phyloP scores from a whole-genome alignment of 176 grass and related monocot species.

The Phoenix dactylifera region DNA sequence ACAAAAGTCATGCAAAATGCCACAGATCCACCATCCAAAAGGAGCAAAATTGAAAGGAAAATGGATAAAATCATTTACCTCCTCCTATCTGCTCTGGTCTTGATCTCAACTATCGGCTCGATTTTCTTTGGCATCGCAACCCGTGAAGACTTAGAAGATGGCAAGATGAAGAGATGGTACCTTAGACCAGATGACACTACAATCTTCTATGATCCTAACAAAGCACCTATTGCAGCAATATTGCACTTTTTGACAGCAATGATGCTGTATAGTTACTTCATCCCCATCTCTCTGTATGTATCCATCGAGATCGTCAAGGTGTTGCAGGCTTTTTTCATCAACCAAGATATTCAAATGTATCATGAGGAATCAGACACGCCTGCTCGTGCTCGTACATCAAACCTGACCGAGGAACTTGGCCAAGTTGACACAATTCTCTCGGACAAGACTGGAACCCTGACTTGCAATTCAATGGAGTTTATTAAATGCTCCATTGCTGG shows the following conservation, averaged over 20 bases:
- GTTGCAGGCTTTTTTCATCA: constrained; percentile 75
- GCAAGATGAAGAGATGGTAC: constrained; percentile 75
- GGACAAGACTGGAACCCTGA: constrained; percentile 89
- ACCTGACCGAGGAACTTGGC: constrained; percentile 87
- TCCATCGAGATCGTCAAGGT: constrained; percentile 94
- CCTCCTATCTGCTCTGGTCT: constrained; percentile 38
- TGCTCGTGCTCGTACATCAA: constrained; percentile 77
- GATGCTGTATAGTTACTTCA: constrained; percentile 81
- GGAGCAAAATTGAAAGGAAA: constrained; percentile 74
- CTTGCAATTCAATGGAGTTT: constrained; percentile 97
- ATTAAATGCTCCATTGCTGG: constrained; percentile 84
- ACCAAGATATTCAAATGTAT: constrained; percentile 78
- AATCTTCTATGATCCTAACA: constrained; percentile 34
- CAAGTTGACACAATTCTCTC: constrained; percentile 85
- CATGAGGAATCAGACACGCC: constrained; percentile 63
- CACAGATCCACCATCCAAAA: constrained; percentile 60
- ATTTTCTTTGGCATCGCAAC: constrained; percentile 64
- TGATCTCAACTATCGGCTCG: constrained; percentile 54
- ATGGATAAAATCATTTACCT: constrained; percentile 81
- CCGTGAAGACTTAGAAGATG: constrained; percentile 29
- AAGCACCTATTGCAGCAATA: constrained; percentile 19
- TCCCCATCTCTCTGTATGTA: constrained; percentile 90
- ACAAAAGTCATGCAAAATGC: constrained; percentile 98
- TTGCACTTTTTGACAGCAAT: constrained; percentile 78
- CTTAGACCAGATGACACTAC: constrained; percentile 55